A percentile compares a stretch with the other conserved stretches of the same genome.
phyloP scores from a whole-genome alignment of 179 eudicot species.

The Silene coronaria region DNA sequence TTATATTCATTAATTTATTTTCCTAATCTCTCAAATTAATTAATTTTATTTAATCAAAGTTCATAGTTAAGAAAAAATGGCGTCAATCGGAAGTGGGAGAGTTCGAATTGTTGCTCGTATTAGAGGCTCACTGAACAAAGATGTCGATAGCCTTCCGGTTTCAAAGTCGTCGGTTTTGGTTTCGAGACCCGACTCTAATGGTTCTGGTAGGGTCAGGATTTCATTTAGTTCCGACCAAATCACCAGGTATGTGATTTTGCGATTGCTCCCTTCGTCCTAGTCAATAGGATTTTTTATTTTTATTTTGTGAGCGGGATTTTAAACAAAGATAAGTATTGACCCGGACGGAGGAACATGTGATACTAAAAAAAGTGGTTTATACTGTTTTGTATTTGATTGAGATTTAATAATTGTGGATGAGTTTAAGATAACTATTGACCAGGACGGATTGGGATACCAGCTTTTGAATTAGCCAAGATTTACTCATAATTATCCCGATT shows the following conservation, averaged over 20 bases:
- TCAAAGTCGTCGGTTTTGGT: conserved; percentile 46
- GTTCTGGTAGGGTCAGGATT: conserved; percentile 36
- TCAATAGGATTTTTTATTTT: too few species aligned
- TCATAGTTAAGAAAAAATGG: not conserved
- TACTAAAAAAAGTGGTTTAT: too few species aligned
- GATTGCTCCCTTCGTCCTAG: not conserved
- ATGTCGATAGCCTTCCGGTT: conserved; percentile 17
- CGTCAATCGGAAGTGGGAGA: conserved; percentile 30
- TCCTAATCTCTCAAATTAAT: not conserved
- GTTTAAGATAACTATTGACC: too few species aligned
- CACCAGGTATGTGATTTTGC: conserved; percentile 29
- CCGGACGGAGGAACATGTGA: too few species aligned
- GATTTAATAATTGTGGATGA: not conserved
- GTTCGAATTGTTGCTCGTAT: conserved; percentile 57
- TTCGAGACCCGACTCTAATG: conserved; percentile 27
- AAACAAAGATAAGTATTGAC: too few species aligned
- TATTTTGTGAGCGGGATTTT: too few species aligned
- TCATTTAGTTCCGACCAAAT: conserved; percentile 38
- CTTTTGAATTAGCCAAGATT: too few species aligned
- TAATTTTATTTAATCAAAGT: not conserved
- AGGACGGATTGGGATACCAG: too few species aligned
- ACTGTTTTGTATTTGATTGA: not conserved
- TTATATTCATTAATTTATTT: not conserved
- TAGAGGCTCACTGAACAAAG: conserved; percentile 32
- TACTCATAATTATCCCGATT: too few species aligned